phyloP scores from a whole-genome alignment of 75 land plant genomes.

The Cupressus sempervirens region DNA sequence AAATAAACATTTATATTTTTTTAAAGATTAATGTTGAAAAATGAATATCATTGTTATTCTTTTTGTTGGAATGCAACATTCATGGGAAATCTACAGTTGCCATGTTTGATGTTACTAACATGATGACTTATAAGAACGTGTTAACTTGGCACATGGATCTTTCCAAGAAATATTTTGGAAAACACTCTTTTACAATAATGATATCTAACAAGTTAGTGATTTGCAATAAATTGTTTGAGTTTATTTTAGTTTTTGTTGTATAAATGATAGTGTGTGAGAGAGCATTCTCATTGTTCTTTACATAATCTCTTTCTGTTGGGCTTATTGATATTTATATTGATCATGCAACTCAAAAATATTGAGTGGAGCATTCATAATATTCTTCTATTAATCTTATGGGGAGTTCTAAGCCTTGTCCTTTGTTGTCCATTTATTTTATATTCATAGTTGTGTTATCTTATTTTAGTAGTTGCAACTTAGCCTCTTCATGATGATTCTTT shows the following conservation, averaged over 20 bases:
- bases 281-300: constrained; percentile 86
- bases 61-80: constrained; percentile 30
- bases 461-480: constrained; percentile 34
- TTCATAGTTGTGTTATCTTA: not conserved
- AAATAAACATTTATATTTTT: not conserved
- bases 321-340: constrained; percentile 82
- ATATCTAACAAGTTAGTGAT: not conserved
- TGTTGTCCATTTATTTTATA: not conserved
- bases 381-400: not conserved
- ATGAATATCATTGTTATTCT: not conserved
- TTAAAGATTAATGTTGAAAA: not conserved
- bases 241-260: not conserved
- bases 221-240: not conserved
- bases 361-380: constrained; percentile 6
- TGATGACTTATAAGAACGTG: constrained; percentile 50
- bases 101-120: constrained; percentile 69
- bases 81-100: constrained; percentile 57
- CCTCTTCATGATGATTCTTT: constrained; percentile 74
- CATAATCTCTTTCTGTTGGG: constrained; percentile 59
- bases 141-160: constrained; percentile 59
- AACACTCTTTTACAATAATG: not conserved
- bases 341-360: constrained; percentile 42
- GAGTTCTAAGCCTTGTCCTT: not conserved
- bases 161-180: constrained; percentile 26
- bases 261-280: constrained; percentile 66